phyloP scores from a whole-genome alignment of 1,284 basidiomycete species.

The Cystobasidium slooffiae region DNA sequence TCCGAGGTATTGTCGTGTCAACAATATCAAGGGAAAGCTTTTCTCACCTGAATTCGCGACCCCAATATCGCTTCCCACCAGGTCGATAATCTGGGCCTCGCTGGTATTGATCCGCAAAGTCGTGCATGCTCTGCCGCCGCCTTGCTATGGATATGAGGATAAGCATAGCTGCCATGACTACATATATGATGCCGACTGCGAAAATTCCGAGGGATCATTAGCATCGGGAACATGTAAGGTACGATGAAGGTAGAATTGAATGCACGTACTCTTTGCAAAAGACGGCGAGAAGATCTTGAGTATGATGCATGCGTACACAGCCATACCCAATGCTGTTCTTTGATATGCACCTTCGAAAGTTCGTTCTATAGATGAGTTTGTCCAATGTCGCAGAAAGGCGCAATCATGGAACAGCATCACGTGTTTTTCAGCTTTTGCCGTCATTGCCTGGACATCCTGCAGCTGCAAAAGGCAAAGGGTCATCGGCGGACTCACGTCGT shows the following conservation, averaged over 20 bases:
- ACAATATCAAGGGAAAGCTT: background rate
- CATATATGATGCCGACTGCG: conserved; percentile 72
- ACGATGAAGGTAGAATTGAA: conserved; percentile 24
- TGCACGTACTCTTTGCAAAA: conserved; percentile 67
- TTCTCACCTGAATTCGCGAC: conserved; percentile 39
- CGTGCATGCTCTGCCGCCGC: conserved; percentile 68
- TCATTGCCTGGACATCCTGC: too few species aligned
- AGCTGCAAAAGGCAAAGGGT: too few species aligned
- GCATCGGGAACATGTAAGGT: conserved; percentile 21
- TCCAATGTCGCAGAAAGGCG: background rate
- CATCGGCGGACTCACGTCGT: conserved; percentile 7
- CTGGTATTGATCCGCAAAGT: conserved; percentile 68
- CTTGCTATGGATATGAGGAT: conserved; percentile 67
- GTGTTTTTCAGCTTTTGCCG: background rate
- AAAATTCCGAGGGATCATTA: conserved; percentile 45
- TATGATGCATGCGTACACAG: conserved; percentile 74
- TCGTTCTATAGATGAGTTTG: conserved; percentile 8
- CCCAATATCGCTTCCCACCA: conserved; percentile 44
- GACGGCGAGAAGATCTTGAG: conserved; percentile 73
- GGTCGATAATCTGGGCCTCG: conserved; percentile 4
- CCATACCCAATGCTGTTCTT: conserved; percentile 71
- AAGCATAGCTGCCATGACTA: conserved; percentile 67
- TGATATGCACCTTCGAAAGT: conserved; percentile 66
- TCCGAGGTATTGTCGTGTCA: too few species aligned
- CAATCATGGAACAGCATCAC: conserved; percentile 6